Conservation (phyloP, 2,329 filamentous ascomycete genomes). For the Trichoderma simmonsii region DNA sequence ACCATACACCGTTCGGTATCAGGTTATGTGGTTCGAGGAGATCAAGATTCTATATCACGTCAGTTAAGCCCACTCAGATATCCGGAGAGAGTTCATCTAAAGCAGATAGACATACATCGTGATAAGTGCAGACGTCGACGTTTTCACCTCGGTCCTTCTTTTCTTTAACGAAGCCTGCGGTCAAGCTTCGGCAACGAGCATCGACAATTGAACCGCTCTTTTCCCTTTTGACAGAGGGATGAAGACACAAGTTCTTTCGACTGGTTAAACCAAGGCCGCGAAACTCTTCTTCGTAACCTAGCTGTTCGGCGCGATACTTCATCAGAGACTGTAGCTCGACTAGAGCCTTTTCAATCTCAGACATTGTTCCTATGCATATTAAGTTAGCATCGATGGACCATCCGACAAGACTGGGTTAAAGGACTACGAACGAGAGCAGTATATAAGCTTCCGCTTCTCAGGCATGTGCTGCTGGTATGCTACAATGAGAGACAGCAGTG, state of each 20-base stretch:
- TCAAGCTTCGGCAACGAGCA: slow-evolving; percentile 91
- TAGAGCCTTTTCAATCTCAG: slow-evolving; percentile 96
- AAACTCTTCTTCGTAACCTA: slow-evolving; percentile 92
- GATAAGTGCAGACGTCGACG: slow-evolving; percentile 91
- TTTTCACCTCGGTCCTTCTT: slow-evolving; percentile 95
- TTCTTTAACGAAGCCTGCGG: slow-evolving; percentile 94
- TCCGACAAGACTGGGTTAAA: neutral
- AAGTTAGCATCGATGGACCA: neutral
- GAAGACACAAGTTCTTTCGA: slow-evolving; percentile 94
- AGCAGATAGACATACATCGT: slow-evolving; percentile 61
- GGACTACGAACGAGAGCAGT: slow-evolving; percentile 74
- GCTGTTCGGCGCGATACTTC: slow-evolving; percentile 86
- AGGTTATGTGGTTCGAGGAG: slow-evolving; percentile 92
- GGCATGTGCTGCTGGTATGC: slow-evolving; percentile 94
- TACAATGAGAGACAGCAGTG: slow-evolving; percentile 88
- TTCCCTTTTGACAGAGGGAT: slow-evolving; percentile 92
- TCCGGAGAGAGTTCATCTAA: neutral
- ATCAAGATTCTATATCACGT: slow-evolving; percentile 69
- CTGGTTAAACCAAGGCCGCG: slow-evolving; percentile 88
- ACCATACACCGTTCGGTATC: slow-evolving; percentile 93
- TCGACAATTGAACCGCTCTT: slow-evolving; percentile 94
- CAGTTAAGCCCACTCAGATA: neutral
- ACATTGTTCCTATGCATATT: slow-evolving; percentile 72
- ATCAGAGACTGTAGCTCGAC: slow-evolving; percentile 88
- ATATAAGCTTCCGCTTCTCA: slow-evolving; percentile 92